Percentiles rank a stretch among this genome's conserved stretches.
Conservation (phyloP, 192 early-diverging fungal genomes). For the Entomortierella chlamydospora region DNA sequence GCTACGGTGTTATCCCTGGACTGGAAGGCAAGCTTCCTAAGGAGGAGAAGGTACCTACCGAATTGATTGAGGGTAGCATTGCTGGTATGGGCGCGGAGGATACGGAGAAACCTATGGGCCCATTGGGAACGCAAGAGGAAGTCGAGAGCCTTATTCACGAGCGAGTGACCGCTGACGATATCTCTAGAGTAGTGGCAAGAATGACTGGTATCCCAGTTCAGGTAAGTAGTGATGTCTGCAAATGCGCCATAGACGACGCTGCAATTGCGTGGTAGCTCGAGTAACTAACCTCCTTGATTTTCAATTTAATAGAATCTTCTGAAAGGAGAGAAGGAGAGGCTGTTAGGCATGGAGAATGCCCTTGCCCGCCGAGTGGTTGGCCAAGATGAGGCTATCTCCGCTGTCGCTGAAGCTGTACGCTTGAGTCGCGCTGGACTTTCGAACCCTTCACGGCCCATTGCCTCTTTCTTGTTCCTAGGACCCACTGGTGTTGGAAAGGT, state of each 20-base stretch:
- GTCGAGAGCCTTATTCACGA: constrained; percentile 77
- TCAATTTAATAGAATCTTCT: constrained; percentile 60
- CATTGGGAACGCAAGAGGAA: constrained; percentile 45
- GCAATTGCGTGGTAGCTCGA: too few relatives aligned
- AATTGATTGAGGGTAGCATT: constrained; percentile 56
- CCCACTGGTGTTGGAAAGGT: constrained; percentile 87
- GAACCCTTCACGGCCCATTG: constrained; percentile 76
- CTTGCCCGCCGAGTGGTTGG: constrained; percentile 73
- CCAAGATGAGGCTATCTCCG: constrained; percentile 75
- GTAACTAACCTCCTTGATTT: too few relatives aligned
- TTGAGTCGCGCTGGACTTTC: constrained; percentile 84
- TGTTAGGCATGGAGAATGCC: constrained; percentile 78
- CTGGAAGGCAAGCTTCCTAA: constrained; percentile 74
- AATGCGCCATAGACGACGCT: too few relatives aligned
- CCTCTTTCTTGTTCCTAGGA: constrained; percentile 85
- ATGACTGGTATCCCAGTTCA: constrained; percentile 87
- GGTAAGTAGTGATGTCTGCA: constrained; percentile 30
- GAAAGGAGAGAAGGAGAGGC: constrained; percentile 75
- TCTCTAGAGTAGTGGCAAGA: constrained; percentile 77
- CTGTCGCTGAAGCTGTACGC: constrained; percentile 79
- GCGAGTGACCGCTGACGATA: constrained; percentile 82
- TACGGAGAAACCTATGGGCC: constrained; percentile 17
- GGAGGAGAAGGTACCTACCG: constrained; percentile 50
- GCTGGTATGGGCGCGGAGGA: constrained; percentile 38
- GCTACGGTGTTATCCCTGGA: constrained; percentile 81